Percentiles rank a stretch among this genome's conserved stretches.
Evolutionary conservation across 495 filamentous ascomycete species (phyloP).

Genomic region (Parathielavia hyrcaniae): DNA sequence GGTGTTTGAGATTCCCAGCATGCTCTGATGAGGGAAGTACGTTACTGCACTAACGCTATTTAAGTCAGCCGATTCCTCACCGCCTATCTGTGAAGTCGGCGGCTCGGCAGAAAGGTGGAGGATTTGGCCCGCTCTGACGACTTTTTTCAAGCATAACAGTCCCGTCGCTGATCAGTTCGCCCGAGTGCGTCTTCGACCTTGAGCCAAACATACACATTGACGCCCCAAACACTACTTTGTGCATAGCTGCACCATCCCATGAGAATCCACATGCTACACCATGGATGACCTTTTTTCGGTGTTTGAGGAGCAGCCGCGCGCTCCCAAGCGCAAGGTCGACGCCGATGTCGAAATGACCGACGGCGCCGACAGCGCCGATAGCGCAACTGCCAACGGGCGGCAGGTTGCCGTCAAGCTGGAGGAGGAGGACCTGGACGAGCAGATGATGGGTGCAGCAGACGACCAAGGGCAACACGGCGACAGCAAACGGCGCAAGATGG

Average conservation of each 20-base stretch:
- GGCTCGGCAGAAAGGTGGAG: constrained; percentile 10
- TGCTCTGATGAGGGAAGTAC: not conserved
- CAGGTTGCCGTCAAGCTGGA: not conserved
- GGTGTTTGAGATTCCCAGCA: not conserved
- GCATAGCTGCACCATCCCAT: not conserved
- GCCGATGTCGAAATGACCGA: constrained; percentile 54
- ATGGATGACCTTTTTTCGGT: constrained; percentile 86
- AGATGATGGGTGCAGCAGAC: constrained; percentile 13
- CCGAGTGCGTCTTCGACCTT: not conserved
- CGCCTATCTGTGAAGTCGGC: too few relatives aligned
- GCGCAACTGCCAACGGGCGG: not conserved
- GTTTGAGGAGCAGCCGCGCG: constrained; percentile 62
- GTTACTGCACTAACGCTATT: too few relatives aligned
- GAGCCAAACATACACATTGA: not conserved
- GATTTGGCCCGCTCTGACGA: not conserved
- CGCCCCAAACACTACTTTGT: not conserved
- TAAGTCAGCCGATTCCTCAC: too few relatives aligned
- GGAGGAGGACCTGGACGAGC: constrained; percentile 16
- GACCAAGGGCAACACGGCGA: constrained; percentile 32
- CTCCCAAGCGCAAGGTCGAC: constrained; percentile 69
- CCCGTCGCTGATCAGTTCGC: not conserved
- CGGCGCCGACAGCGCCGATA: constrained; percentile 17
- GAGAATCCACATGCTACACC: constrained; percentile 17
- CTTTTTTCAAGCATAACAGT: constrained; percentile 14
- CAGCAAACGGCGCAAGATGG: constrained; percentile 68